phyloP scores from a whole-genome alignment of 2,329 filamentous ascomycete genomes.

The Botryotinia convoluta region DNA sequence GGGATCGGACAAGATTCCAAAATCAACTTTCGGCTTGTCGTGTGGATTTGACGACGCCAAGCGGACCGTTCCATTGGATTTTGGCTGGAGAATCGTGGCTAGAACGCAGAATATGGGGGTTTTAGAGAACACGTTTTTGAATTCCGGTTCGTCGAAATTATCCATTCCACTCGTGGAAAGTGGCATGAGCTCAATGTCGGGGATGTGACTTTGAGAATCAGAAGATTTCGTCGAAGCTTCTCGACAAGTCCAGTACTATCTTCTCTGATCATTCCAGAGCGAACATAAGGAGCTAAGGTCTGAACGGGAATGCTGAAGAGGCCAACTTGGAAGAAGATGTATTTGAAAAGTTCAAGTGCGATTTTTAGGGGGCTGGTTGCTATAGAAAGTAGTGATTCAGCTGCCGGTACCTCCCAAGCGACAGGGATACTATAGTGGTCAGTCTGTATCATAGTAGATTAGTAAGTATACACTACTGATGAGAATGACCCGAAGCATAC shows the following conservation, averaged over 20 bases:
- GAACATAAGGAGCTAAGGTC: constrained; percentile 12
- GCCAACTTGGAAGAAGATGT: constrained; percentile 14
- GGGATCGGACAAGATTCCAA: constrained; percentile 20
- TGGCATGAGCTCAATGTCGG: constrained; percentile 22
- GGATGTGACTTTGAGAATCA: not conserved
- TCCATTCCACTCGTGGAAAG: constrained; percentile 18
- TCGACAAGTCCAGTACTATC: not conserved
- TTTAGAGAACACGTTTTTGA: constrained; percentile 14
- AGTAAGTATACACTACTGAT: not conserved
- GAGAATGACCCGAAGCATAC: not conserved
- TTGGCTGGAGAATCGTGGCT: constrained; percentile 13
- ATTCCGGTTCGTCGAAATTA: constrained; percentile 14
- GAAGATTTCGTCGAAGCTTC: not conserved
- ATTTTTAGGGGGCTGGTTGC: constrained; percentile 3
- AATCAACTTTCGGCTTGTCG: constrained; percentile 20
- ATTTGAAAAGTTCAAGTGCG: constrained; percentile 17
- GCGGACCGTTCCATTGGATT: constrained; percentile 20
- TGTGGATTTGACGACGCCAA: constrained; percentile 18
- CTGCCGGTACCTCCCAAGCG: constrained; percentile 17
- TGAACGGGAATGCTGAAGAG: constrained; percentile 17
- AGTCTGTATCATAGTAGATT: not conserved
- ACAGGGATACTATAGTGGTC: constrained; percentile 20
- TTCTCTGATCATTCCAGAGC: constrained; percentile 7
- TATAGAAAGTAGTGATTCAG: constrained; percentile 13
- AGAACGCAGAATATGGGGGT: constrained; percentile 15